Conservation (phyloP, 129 eudicot genomes). For the Flaveria ramosissima region DNA sequence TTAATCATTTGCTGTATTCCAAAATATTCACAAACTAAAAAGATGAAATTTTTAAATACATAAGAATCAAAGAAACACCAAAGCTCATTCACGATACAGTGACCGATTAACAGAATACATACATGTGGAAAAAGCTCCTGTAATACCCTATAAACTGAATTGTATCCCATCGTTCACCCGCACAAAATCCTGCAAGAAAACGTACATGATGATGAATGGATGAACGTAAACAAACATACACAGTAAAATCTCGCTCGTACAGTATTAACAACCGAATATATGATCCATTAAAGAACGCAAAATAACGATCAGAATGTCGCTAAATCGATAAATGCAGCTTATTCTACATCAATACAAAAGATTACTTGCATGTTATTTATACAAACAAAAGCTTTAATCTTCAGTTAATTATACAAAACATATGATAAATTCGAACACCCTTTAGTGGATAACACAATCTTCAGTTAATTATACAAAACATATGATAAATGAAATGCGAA, state of each 20-base stretch:
- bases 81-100: neutral
- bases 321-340: constrained; percentile 5
- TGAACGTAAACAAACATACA: no score
- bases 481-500: neutral
- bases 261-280: neutral
- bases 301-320: neutral
- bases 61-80: neutral
- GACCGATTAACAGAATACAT: neutral
- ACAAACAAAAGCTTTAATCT: neutral
- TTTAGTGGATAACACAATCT: neutral
- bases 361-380: neutral
- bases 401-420: neutral
- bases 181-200: constrained; percentile 27
- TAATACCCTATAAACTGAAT: constrained; percentile 50
- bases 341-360: no score
- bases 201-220: neutral
- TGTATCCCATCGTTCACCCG: constrained; percentile 56
- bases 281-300: neutral
- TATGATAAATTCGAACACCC: neutral
- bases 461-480: neutral
- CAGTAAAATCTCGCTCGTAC: no score
- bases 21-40: no score
- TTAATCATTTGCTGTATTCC: no score
- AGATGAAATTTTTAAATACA: no score
- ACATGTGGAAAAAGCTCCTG: constrained; percentile 82